Percentiles rank a stretch among this genome's conserved stretches.
phyloP scores from a whole-genome alignment of 257 asterid genomes.

The Capsicum baccatum region DNA sequence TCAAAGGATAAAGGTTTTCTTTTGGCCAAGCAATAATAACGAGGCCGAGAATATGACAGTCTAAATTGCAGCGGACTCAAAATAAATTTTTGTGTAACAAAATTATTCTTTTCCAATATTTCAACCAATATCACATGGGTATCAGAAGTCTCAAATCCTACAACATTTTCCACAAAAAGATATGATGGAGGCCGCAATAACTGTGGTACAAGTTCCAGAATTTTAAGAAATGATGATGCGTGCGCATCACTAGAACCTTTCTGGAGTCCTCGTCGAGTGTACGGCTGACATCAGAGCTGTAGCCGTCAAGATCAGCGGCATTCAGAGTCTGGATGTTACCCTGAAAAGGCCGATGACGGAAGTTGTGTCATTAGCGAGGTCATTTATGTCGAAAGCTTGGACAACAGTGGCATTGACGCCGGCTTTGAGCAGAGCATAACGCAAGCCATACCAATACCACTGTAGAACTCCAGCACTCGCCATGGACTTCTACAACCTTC shows the following conservation, averaged over 20 bases:
- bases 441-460: constrained; percentile 96
- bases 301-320: constrained; percentile 79
- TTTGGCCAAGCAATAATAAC: constrained; percentile 95
- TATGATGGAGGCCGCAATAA: constrained; percentile 66
- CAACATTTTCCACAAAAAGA: constrained; percentile 96
- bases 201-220: constrained; percentile 84
- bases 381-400: constrained; percentile 92
- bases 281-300: constrained; percentile 90
- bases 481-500: constrained; percentile 68
- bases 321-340: constrained; percentile 94
- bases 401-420: constrained; percentile 74
- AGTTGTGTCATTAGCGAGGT: constrained; percentile 88
- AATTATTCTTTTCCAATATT: constrained; percentile 69
- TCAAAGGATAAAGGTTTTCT: constrained; percentile 64
- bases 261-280: constrained; percentile 96
- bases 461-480: constrained; percentile 92
- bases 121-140: constrained; percentile 78
- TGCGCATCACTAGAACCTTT: constrained; percentile 95
- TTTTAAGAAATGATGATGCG: constrained; percentile 79
- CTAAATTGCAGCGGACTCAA: constrained; percentile 97
- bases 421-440: constrained; percentile 74
- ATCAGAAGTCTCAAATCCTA: constrained; percentile 98
- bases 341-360: constrained; percentile 93
- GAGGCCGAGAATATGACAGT: constrained; percentile 94
- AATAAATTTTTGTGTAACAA: constrained; percentile 77